These are phyloP conservation scores for Agaricus blazei DNA, from an alignment of 768 basidiomycete genomes.

Conservation along the genomic window DNA sequence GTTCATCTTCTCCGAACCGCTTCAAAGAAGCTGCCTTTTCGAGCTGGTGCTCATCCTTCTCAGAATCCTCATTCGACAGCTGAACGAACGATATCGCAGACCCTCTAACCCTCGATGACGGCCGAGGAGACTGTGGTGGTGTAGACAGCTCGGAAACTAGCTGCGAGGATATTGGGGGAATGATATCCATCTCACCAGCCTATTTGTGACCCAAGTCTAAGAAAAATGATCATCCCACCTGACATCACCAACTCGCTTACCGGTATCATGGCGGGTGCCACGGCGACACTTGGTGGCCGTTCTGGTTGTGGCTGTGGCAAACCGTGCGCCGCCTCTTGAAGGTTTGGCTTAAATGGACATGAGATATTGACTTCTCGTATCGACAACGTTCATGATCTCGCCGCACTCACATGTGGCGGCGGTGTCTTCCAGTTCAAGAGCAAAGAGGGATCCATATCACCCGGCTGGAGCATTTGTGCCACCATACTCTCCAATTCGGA, in stretches of 20 bases:
- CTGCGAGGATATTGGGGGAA: neutral
- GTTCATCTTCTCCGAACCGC: neutral
- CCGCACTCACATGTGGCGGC: conserved; percentile 35
- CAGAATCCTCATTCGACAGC: neutral
- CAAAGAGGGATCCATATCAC: conserved; percentile 22
- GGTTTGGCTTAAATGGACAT: too few species aligned
- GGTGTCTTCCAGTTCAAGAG: conserved; percentile 36
- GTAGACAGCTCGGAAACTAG: conserved; percentile 9
- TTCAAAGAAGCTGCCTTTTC: neutral
- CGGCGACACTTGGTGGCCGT: neutral
- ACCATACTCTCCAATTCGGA: conserved; percentile 40
- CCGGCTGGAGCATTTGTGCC: conserved; percentile 36
- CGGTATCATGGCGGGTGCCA: neutral
- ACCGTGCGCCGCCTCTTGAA: neutral
- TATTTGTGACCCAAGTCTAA: neutral
- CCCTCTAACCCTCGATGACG: neutral
- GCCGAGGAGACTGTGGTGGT: conserved; percentile 5
- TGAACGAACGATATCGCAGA: neutral
- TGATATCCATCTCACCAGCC: neutral
- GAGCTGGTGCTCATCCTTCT: neutral
- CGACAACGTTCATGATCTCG: conserved; percentile 3
- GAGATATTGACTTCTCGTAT: neutral
- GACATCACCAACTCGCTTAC: neutral
- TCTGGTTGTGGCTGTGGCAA: neutral
- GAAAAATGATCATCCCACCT: neutral